These are phyloP conservation scores for Candida nanaspora DNA, from an alignment of 805 yeast species.

Conservation along the genomic window DNA sequence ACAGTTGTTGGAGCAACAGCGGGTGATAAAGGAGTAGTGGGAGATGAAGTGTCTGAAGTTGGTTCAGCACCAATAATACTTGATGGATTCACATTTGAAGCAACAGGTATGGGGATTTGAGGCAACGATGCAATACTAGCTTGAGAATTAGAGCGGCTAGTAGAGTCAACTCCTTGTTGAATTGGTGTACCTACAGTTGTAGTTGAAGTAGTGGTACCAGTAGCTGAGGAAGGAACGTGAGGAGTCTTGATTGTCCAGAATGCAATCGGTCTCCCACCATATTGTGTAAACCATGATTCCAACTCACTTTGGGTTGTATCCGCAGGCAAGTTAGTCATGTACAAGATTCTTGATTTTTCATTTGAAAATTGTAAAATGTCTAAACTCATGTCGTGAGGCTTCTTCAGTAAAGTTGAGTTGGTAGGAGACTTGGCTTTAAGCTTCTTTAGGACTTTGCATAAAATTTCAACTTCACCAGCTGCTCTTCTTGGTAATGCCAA, in stretches of 20 bases:
- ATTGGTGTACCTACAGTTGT: too few relatives aligned
- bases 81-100: background rate
- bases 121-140: background rate
- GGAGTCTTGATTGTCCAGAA: slow-evolving; percentile 80
- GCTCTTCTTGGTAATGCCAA: slow-evolving; percentile 34
- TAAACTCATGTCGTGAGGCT: slow-evolving; percentile 70
- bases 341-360: slow-evolving; percentile 74
- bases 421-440: slow-evolving; percentile 42
- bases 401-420: slow-evolving; percentile 49
- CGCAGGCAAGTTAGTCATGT: slow-evolving; percentile 69
- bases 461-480: slow-evolving; percentile 36
- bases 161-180: too few relatives aligned
- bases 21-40: slow-evolving; percentile 6
- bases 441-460: slow-evolving; percentile 37
- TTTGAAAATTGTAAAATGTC: slow-evolving; percentile 61
- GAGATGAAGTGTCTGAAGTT: slow-evolving; percentile 2
- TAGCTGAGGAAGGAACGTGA: slow-evolving; percentile 11
- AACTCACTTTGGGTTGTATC: slow-evolving; percentile 89
- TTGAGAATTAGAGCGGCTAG: background rate
- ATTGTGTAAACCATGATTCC: slow-evolving; percentile 86
- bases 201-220: too few relatives aligned
- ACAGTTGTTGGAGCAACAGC: slow-evolving; percentile 25
- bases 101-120: background rate
- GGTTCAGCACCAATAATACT: background rate
- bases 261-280: slow-evolving; percentile 79